phyloP scores from a whole-genome alignment of 805 yeast genomes.

The Scheffersomyces ergatensis region DNA sequence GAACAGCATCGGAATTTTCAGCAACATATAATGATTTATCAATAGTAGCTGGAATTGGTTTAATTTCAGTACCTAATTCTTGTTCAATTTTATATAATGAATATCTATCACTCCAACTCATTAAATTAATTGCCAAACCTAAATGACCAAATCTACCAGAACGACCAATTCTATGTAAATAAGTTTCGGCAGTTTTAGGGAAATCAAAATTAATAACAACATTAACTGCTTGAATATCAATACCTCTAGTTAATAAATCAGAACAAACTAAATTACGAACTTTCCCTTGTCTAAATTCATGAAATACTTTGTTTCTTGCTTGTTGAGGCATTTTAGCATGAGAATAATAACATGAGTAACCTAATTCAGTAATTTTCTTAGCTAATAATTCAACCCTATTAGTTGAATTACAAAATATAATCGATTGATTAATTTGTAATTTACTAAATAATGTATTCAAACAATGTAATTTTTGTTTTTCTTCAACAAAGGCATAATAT shows the following conservation, averaged over 20 bases:
- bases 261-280: conserved; percentile 97
- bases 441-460: conserved; percentile 91
- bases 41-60: conserved; percentile 92
- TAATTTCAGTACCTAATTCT: conserved; percentile 95
- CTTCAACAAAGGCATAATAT: conserved; percentile 98
- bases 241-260: conserved; percentile 95
- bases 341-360: conserved; percentile 93
- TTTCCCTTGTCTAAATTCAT: conserved; percentile 96
- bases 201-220: conserved; percentile 97
- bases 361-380: conserved; percentile 92
- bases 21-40: conserved; percentile 89
- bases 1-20: conserved; percentile 69
- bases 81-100: conserved; percentile 93
- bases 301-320: conserved; percentile 96
- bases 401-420: conserved; percentile 95
- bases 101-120: conserved; percentile 95
- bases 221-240: conserved; percentile 97
- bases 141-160: conserved; percentile 98
- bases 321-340: conserved; percentile 98
- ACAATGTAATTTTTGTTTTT: conserved; percentile 92
- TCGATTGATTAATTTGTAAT: conserved; percentile 92
- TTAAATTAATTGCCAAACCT: conserved; percentile 94
- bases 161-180: conserved; percentile 97
- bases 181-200: conserved; percentile 97
- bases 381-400: conserved; percentile 94